phyloP scores from a whole-genome alignment of 306 rosid species.

The Mucuna pruriens region DNA sequence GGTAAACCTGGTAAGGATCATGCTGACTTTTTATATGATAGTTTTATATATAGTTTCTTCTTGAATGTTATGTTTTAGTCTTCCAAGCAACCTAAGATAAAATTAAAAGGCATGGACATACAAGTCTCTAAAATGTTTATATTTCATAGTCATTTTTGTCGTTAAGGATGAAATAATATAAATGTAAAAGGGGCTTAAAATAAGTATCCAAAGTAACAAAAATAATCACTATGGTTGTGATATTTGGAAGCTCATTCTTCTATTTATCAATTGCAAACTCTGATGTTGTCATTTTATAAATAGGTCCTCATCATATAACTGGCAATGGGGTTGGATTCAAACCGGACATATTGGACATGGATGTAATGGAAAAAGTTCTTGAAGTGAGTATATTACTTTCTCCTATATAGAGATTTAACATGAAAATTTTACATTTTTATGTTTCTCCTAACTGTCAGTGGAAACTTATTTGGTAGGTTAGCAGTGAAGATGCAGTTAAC shows the following conservation, averaged over 20 bases:
- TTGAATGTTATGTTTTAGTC: background rate
- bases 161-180: conserved; percentile 1
- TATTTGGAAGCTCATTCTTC: background rate
- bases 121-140: background rate
- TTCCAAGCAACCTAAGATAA: background rate
- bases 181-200: background rate
- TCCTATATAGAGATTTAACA: conserved; percentile 7
- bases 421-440: background rate
- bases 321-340: conserved; percentile 96
- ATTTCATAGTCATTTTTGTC: background rate
- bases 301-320: conserved; percentile 91
- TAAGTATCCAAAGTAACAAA: background rate
- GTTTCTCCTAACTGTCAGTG: conserved; percentile 32
- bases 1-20: conserved; percentile 85
- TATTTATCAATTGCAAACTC: conserved; percentile 20
- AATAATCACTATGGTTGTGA: background rate
- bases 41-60: conserved; percentile 1
- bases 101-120: background rate
- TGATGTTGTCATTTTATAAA: conserved; percentile 25
- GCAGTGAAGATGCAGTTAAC: conserved; percentile 87
- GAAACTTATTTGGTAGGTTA: conserved; percentile 62
- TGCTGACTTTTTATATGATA: background rate
- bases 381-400: conserved; percentile 60
- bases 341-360: conserved; percentile 97
- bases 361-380: conserved; percentile 88